Conservation (phyloP, 345 rosid genomes). For the Syzygium jambos region DNA sequence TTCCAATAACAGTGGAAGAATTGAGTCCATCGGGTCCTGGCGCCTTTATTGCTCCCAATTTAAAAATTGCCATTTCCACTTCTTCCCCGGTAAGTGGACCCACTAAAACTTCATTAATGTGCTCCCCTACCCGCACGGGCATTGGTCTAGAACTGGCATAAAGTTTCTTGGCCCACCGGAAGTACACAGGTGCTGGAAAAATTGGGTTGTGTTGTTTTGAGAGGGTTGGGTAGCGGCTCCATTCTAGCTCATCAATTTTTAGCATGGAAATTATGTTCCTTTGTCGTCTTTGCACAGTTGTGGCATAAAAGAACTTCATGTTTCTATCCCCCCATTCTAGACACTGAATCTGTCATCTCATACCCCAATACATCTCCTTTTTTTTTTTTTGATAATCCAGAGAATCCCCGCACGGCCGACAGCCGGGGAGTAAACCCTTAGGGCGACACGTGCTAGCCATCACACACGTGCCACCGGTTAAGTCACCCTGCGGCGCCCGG, state of each 20-base stretch:
- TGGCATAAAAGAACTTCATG: too few species aligned
- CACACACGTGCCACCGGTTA: too few species aligned
- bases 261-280: background rate
- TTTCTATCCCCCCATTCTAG: too few species aligned
- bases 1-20: background rate
- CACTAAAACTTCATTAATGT: background rate
- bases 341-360: too few species aligned
- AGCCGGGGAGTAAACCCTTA: too few species aligned
- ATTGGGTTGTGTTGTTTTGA: background rate
- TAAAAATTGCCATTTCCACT: background rate
- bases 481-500: too few species aligned
- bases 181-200: background rate
- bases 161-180: background rate
- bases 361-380: too few species aligned
- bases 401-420: too few species aligned
- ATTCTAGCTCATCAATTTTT: background rate
- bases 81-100: fast-evolving
- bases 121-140: fast-evolving
- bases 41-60: background rate
- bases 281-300: background rate
- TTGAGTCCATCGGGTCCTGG: fast-evolving
- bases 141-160: background rate
- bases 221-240: background rate
- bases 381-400: too few species aligned
- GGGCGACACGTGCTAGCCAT: too few species aligned